phyloP scores from a whole-genome alignment of 2,329 filamentous ascomycete species.

The Apiospora hydei region DNA sequence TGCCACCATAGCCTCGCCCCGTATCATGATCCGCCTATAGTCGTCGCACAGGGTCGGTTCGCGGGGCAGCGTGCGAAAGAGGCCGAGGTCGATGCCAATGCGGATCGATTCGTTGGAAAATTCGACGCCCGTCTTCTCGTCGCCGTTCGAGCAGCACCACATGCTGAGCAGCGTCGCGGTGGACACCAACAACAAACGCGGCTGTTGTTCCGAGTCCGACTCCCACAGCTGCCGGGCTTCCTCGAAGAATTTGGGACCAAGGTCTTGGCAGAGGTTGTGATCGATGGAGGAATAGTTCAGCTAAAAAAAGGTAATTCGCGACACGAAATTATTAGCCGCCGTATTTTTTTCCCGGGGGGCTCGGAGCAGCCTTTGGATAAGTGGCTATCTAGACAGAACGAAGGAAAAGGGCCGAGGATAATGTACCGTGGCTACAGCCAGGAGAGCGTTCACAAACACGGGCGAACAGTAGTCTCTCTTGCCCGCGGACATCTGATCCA shows the following conservation, averaged over 20 bases:
- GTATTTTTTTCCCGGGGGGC: not conserved
- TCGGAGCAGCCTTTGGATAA: no score
- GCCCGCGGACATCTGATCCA: slow-evolving; percentile 3
- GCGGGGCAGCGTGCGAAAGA: slow-evolving; percentile 3
- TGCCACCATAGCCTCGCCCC: slow-evolving; percentile 19
- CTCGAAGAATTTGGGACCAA: slow-evolving; percentile 19
- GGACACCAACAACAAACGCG: not conserved
- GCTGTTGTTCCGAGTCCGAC: not conserved
- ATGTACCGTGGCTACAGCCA: slow-evolving; percentile 22
- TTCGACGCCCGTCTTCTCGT: not conserved
- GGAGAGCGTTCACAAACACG: slow-evolving; percentile 22
- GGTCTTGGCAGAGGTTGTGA: not conserved
- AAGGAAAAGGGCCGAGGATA: no score
- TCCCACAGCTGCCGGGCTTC: slow-evolving; percentile 13
- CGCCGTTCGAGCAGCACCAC: slow-evolving; percentile 23
- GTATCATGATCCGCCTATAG: not conserved
- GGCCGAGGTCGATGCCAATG: slow-evolving; percentile 8
- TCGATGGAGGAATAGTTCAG: slow-evolving; percentile 24
- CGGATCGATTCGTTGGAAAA: not conserved
- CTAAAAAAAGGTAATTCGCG: not conserved
- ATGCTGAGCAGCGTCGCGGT: slow-evolving; percentile 15
- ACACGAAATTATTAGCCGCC: not conserved
- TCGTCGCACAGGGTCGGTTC: not conserved
- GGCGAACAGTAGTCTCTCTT: slow-evolving; percentile 20
- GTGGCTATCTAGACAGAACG: not conserved